phyloP scores from a whole-genome alignment of 306 rosid species.

The Heteromeles arbutifolia region DNA sequence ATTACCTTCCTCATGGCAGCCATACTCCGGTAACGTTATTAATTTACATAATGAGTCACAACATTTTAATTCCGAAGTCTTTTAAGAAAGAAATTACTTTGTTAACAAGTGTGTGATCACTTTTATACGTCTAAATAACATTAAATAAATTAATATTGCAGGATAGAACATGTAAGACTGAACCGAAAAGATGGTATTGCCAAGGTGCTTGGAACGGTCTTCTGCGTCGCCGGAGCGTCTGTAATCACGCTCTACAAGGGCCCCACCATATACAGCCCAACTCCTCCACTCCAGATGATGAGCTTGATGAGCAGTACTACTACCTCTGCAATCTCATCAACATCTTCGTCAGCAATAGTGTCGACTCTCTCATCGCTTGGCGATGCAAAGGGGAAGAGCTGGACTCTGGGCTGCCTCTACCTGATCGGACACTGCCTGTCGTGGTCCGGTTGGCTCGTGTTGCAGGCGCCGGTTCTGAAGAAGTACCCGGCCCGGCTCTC shows the following conservation, averaged over 20 bases:
- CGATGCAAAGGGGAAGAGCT: slow-evolving; percentile 72
- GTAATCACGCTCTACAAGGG: slow-evolving; percentile 93
- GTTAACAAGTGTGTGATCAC: too few species aligned
- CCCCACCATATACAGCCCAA: slow-evolving; percentile 80
- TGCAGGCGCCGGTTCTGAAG: slow-evolving; percentile 86
- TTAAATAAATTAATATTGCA: slow-evolving; percentile 11
- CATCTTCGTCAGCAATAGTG: neutral
- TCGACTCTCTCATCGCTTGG: slow-evolving; percentile 40
- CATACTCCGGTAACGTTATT: slow-evolving; percentile 48
- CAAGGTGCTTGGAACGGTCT: slow-evolving; percentile 69
- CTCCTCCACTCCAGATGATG: slow-evolving; percentile 27
- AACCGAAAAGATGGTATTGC: slow-evolving; percentile 78
- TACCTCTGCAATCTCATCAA: neutral
- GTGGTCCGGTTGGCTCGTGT: slow-evolving; percentile 94
- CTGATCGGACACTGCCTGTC: slow-evolving; percentile 90
- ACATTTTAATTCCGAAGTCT: neutral
- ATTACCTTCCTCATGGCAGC: slow-evolving; percentile 96
- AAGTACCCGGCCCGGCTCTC: slow-evolving; percentile 97
- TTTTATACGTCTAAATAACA: neutral
- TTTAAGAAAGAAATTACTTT: too few species aligned
- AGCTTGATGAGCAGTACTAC: neutral
- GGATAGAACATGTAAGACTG: slow-evolving; percentile 71
- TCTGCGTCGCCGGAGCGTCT: slow-evolving; percentile 86
- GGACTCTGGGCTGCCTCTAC: slow-evolving; percentile 88
- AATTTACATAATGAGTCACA: too few species aligned